Conservation (phyloP, 345 rosid genomes). For the Hibiscus trionum region DNA sequence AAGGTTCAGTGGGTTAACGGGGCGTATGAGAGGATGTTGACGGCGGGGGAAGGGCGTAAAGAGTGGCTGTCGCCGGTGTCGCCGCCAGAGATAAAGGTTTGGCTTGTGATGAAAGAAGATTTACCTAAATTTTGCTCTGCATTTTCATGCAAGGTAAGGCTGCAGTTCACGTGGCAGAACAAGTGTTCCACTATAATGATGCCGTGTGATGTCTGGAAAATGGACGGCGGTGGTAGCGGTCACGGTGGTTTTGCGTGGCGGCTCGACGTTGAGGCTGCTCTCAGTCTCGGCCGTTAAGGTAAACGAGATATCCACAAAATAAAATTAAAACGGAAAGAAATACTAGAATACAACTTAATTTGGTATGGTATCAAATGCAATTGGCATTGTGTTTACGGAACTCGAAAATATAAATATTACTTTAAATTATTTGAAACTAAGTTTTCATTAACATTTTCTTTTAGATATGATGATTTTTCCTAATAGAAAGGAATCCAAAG, state of each 20-base stretch:
- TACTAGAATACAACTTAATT: too few species aligned
- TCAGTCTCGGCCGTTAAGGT: constrained; percentile 30
- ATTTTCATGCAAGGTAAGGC: constrained; percentile 58
- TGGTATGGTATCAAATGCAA: neutral
- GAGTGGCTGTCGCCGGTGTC: neutral
- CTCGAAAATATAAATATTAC: neutral
- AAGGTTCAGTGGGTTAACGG: constrained; percentile 55
- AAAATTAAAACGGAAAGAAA: neutral
- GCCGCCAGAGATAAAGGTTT: constrained; percentile 20
- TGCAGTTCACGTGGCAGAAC: constrained; percentile 47
- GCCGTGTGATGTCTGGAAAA: constrained; percentile 56
- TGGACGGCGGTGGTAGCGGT: constrained; percentile 9
- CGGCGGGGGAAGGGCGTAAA: constrained; percentile 8
- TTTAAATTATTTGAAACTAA: too few species aligned
- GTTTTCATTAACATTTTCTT: neutral
- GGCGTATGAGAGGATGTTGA: constrained; percentile 47
- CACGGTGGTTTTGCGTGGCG: constrained; percentile 51
- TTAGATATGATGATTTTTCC: neutral
- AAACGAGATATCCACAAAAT: neutral
- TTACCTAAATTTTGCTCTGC: constrained; percentile 23
- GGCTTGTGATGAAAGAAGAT: constrained; percentile 47
- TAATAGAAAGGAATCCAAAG: neutral
- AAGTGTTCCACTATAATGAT: constrained; percentile 30
- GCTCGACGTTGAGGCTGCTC: constrained; percentile 46
- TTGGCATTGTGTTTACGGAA: neutral